A percentile compares a stretch with the other conserved stretches of the same genome.
phyloP scores from a whole-genome alignment of 2,329 filamentous ascomycete species.

The Venturiaceae sp. region DNA sequence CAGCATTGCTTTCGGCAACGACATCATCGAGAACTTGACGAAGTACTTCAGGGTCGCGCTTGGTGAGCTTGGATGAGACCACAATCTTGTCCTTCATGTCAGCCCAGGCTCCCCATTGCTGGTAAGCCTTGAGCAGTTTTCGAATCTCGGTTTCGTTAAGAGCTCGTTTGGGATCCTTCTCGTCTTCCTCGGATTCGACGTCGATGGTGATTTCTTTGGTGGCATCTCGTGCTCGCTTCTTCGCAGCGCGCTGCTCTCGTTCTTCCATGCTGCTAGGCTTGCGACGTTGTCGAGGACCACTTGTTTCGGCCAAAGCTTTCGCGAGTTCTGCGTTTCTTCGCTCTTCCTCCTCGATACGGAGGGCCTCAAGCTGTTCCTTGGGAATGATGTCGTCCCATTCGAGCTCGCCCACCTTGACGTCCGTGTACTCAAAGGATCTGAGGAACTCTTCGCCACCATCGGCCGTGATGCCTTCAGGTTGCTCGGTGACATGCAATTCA shows the following conservation, averaged over 20 bases:
- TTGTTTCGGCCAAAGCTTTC: conserved; percentile 54
- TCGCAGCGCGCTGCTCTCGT: conserved; percentile 54
- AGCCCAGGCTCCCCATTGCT: conserved; percentile 83
- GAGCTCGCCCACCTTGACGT: conserved; percentile 90
- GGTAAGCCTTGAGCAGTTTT: conserved; percentile 81
- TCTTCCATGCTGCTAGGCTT: conserved; percentile 53
- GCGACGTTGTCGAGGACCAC: conserved; percentile 63
- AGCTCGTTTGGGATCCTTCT: conserved; percentile 74
- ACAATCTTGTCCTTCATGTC: conserved; percentile 75
- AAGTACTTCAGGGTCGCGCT: conserved; percentile 74
- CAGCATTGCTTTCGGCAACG: conserved; percentile 57
- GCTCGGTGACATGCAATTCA: conserved; percentile 92
- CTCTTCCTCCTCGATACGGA: conserved; percentile 82
- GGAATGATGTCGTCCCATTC: conserved; percentile 99
- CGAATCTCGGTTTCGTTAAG: conserved; percentile 88
- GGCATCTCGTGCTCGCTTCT: conserved; percentile 60
- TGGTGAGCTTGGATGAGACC: conserved; percentile 72
- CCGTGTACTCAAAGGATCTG: conserved; percentile 80
- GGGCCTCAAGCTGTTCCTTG: conserved; percentile 77
- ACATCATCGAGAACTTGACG: conserved; percentile 68
- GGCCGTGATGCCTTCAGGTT: conserved; percentile 87
- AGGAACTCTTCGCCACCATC: conserved; percentile 97
- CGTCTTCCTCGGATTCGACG: conserved; percentile 31
- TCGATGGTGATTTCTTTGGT: conserved; percentile 54
- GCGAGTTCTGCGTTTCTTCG: conserved; percentile 56